phyloP scores from a whole-genome alignment of 2,329 filamentous ascomycete species.

The Aspergillus neoniger region DNA sequence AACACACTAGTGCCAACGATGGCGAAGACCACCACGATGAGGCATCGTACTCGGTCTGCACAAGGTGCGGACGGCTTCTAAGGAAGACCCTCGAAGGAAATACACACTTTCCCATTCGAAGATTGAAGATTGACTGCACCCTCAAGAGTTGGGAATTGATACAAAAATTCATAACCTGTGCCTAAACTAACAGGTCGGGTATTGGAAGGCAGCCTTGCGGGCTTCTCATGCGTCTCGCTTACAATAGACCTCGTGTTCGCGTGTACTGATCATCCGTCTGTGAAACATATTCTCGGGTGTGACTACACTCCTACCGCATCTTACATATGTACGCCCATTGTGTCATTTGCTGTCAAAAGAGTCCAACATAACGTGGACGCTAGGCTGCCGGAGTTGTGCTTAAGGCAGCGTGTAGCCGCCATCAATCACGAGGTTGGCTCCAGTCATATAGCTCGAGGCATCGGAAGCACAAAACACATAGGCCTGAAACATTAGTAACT shows the following conservation, averaged over 20 bases:
- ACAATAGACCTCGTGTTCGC: not conserved
- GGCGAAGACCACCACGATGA: too few relatives aligned
- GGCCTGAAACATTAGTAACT: conserved; percentile 1
- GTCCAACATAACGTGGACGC: not conserved
- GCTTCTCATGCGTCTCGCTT: too few relatives aligned
- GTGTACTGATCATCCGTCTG: not conserved
- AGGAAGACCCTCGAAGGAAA: too few relatives aligned
- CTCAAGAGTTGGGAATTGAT: too few relatives aligned
- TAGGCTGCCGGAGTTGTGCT: not conserved
- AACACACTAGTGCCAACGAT: too few relatives aligned
- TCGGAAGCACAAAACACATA: conserved; percentile 45
- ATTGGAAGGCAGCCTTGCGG: too few relatives aligned
- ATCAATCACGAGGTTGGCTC: conserved; percentile 51
- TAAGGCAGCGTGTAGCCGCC: conserved; percentile 48
- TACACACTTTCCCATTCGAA: too few relatives aligned
- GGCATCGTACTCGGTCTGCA: too few relatives aligned
- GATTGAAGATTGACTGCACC: too few relatives aligned
- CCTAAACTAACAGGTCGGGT: too few relatives aligned
- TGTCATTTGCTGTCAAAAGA: not conserved
- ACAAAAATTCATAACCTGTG: too few relatives aligned
- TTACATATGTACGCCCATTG: not conserved
- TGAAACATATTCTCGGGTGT: not conserved
- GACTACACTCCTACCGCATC: not conserved
- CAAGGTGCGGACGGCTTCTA: too few relatives aligned
- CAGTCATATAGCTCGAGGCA: conserved; percentile 53